Base-by-base conservation (phyloP, 305 asterid species). In the Fraxinus ornus region DNA sequence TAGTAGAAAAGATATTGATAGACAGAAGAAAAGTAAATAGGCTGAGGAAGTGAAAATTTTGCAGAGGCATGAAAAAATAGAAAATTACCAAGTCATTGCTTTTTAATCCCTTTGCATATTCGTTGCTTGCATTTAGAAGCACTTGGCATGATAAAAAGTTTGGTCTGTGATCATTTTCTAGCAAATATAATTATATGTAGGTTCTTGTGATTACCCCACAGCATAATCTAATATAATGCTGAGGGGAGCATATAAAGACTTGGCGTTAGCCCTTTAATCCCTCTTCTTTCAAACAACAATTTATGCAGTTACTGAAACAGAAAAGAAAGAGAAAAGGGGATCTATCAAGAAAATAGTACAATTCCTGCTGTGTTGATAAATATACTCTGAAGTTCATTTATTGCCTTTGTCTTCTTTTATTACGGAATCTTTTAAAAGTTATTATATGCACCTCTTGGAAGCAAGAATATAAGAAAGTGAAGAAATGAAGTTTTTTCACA, bases 31-130 rank as follows among this genome's bases (percentile, higher is more conserved):
- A 12, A 26, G 6, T 3, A 73, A 15, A 52, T 24, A 1, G 32
- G 66, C 62, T 19, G 44, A 35, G 35, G 32, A 60, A 9, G 77
- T 83, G 71, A 71, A 39, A 75, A 66, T 77, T 7, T 21, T 36
- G 33, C 35, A 19, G 6, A 5, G 15, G 71, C 36, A 68, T 47
- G 57, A 52, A 81, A 77, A 44, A 76, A 4, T 33, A 21, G 71
- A 44, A 24, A 84, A 70, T 35, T 32, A 28, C 75, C 78, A 47
- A 24, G 17, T 77, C 64, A 39, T 22, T 71, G 33, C 33, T 80
- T 75, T 80, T 37, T 2, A 24, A 22, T 70, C 17, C 30, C 36
- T 79, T 78, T 47, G 75, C n/a, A 32, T 41, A 44, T 4, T 13
- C 36, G 12, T 64, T 77, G 24, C 33, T 74, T 10, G 76, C 39